Conservation (phyloP, 2,329 filamentous ascomycete species). For the Penicillium digitatum region DNA sequence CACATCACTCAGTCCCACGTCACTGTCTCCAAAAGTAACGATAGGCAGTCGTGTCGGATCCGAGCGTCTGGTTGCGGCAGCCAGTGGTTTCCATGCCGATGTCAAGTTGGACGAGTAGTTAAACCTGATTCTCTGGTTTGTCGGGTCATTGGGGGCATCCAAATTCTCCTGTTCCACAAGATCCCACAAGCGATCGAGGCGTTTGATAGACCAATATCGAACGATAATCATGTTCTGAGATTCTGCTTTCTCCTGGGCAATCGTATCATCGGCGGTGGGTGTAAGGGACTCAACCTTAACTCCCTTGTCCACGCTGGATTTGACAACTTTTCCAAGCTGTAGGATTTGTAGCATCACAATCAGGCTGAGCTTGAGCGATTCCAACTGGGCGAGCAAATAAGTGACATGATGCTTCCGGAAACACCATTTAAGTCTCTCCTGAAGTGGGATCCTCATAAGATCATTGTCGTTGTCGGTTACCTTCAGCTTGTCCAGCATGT, state of each 20-base stretch:
- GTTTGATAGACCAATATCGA: constrained; percentile 41
- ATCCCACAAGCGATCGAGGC: constrained; percentile 37
- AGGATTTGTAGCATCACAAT: constrained; percentile 39
- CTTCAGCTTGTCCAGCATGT: constrained; percentile 40
- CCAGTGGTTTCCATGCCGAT: constrained; percentile 11
- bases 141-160: constrained; percentile 23
- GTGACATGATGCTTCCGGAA: constrained; percentile 43
- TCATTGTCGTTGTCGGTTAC: constrained; percentile 24
- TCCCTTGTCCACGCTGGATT: constrained; percentile 23
- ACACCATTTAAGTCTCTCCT: constrained; percentile 40
- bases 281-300: background rate
- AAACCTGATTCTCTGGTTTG: constrained; percentile 17
- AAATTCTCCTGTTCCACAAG: constrained; percentile 35
- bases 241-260: constrained; percentile 41
- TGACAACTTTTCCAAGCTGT: constrained; percentile 37
- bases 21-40: constrained; percentile 34
- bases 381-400: constrained; percentile 42
- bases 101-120: constrained; percentile 16
- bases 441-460: constrained; percentile 26
- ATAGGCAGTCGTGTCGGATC: constrained; percentile 26
- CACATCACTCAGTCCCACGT: constrained; percentile 32
- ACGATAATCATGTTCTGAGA: constrained; percentile 44
- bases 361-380: constrained; percentile 41
- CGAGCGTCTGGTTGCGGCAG: constrained; percentile 14
- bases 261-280: constrained; percentile 27